Conservation (phyloP, 352 stramenopile species). For the Pilasporangium apinafurcum region DNA sequence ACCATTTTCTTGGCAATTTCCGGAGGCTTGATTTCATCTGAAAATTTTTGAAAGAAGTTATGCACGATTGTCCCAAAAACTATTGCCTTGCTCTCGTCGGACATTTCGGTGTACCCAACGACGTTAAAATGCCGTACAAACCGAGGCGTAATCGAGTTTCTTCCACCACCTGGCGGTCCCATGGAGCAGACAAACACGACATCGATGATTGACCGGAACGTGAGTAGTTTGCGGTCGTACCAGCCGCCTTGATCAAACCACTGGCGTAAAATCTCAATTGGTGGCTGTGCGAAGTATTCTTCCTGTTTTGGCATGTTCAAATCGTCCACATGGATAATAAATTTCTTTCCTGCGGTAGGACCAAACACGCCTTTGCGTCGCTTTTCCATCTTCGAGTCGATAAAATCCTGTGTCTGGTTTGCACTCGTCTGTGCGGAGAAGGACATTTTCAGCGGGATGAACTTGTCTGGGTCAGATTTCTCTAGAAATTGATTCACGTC, state of each 20-base stretch:
- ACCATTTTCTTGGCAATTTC: slow-evolving; percentile 57
- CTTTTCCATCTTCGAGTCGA: slow-evolving; percentile 94
- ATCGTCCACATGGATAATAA: slow-evolving; percentile 93
- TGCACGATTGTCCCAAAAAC: slow-evolving; percentile 80
- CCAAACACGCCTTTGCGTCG: slow-evolving; percentile 91
- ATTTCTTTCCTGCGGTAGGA: slow-evolving; percentile 86
- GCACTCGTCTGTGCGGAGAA: slow-evolving; percentile 92
- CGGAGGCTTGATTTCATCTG: slow-evolving; percentile 53
- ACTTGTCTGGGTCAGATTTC: slow-evolving; percentile 84
- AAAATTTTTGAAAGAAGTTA: slow-evolving; percentile 66
- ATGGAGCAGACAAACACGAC: slow-evolving; percentile 80
- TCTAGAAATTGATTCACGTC: slow-evolving; percentile 92
- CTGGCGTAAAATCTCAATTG: slow-evolving; percentile 93
- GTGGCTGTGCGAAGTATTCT: slow-evolving; percentile 91
- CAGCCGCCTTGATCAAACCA: slow-evolving; percentile 94
- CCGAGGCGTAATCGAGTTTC: slow-evolving; percentile 73
- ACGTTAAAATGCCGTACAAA: slow-evolving; percentile 86
- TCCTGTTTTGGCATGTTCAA: slow-evolving; percentile 95
- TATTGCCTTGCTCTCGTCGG: slow-evolving; percentile 71
- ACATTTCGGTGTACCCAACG: slow-evolving; percentile 81
- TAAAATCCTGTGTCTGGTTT: slow-evolving; percentile 91
- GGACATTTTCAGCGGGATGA: slow-evolving; percentile 87
- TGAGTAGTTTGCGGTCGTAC: slow-evolving; percentile 92
- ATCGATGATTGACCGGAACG: slow-evolving; percentile 90
- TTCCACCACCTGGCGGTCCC: slow-evolving; percentile 69